These are phyloP conservation scores for Morella rubra DNA, from an alignment of 306 rosid genomes.

Conservation along the genomic window DNA sequence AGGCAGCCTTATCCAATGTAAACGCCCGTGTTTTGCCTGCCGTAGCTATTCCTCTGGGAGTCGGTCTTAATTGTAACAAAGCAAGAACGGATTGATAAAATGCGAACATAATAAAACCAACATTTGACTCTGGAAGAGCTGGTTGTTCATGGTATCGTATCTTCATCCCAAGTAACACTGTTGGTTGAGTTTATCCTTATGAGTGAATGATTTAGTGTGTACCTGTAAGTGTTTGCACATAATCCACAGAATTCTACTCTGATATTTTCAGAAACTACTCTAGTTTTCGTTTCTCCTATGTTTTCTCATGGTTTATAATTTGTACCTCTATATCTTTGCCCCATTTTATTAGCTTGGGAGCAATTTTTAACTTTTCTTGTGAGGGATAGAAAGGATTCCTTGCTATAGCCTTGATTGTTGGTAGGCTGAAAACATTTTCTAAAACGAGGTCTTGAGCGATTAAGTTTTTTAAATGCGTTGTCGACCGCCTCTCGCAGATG, in stretches of 20 bases:
- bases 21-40: conserved; percentile 18
- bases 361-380: too few relatives aligned
- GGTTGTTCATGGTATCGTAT: background rate
- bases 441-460: background rate
- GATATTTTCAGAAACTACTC: conserved; percentile 17
- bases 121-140: conserved; percentile 1
- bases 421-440: background rate
- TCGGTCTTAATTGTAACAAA: conserved; percentile 39
- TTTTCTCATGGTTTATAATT: background rate
- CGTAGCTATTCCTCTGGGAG: conserved; percentile 34
- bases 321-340: background rate
- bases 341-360: background rate
- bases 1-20: conserved; percentile 47
- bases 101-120: background rate
- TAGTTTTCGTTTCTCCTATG: conserved; percentile 10
- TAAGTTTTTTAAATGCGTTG: too few relatives aligned
- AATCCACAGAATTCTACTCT: conserved; percentile 3
- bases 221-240: conserved; percentile 23
- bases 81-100: background rate
- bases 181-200: background rate
- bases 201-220: conserved; percentile 22
- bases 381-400: background rate
- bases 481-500: conserved; percentile 56
- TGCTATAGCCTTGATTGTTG: background rate
- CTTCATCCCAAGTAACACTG: conserved; percentile 1